These are phyloP conservation scores for Echria macrotheca DNA, from an alignment of 495 filamentous ascomycete genomes.

Conservation along the genomic window DNA sequence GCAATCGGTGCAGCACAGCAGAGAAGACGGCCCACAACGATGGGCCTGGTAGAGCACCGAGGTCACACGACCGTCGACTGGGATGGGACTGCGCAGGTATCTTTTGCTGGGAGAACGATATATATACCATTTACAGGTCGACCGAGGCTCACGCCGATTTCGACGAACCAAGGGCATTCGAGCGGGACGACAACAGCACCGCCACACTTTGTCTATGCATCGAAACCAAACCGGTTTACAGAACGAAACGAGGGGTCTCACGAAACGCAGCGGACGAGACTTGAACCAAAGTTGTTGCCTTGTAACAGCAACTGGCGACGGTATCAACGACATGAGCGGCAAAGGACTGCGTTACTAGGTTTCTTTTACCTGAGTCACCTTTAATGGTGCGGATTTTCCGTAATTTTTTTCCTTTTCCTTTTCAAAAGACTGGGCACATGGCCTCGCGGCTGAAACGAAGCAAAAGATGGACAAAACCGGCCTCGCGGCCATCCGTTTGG, in stretches of 20 bases:
- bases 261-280: too few species aligned
- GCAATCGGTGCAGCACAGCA: too few species aligned
- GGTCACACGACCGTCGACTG: constrained; percentile 10
- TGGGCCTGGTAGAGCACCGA: not conserved
- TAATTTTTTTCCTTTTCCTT: not conserved
- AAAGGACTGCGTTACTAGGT: not conserved
- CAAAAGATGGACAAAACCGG: constrained; percentile 33
- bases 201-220: not conserved
- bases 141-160: constrained; percentile 1
- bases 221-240: not conserved
- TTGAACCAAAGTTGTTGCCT: too few species aligned
- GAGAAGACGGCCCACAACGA: not conserved
- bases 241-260: not conserved
- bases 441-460: constrained; percentile 42
- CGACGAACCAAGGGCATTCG: not conserved
- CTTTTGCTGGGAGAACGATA: not conserved
- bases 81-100: not conserved
- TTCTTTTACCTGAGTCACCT: too few species aligned
- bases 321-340: not conserved
- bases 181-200: constrained; percentile 15
- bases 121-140: not conserved
- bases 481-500: constrained; percentile 37
- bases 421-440: constrained; percentile 32
- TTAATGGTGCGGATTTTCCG: not conserved
- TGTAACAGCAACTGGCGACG: not conserved